These are phyloP conservation scores for Leccinellum albellum DNA, from an alignment of 768 basidiomycete genomes.

Conservation along the genomic window DNA sequence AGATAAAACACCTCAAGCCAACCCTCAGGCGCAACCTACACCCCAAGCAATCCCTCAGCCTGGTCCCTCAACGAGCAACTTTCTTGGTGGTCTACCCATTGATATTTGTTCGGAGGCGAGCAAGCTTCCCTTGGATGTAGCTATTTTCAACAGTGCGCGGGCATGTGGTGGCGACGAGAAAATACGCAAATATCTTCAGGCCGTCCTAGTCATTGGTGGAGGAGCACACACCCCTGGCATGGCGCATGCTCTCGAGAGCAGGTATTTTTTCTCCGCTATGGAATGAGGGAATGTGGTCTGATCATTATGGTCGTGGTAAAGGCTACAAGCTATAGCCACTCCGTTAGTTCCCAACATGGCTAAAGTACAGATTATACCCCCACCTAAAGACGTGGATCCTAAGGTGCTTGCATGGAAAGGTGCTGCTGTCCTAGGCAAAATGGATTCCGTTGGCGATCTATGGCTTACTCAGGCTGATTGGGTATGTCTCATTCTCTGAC, in stretches of 20 bases:
- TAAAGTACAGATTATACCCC: conserved; percentile 88
- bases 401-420: conserved; percentile 94
- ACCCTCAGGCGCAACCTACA: conserved; percentile 25
- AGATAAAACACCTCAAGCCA: conserved; percentile 28
- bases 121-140: conserved; percentile 88
- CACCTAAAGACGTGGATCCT: conserved; percentile 90
- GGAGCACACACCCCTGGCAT: conserved; percentile 77
- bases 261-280: conserved; percentile 39
- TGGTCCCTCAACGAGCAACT: conserved; percentile 28
- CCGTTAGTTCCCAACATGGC: conserved; percentile 81
- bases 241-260: conserved; percentile 82
- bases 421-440: conserved; percentile 82
- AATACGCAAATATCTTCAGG: conserved; percentile 83
- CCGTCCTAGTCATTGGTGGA: conserved; percentile 85
- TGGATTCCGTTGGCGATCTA: conserved; percentile 85
- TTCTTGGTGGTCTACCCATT: conserved; percentile 49
- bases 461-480: conserved; percentile 89
- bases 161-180: conserved; percentile 86
- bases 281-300: conserved; percentile 1
- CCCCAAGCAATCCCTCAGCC: conserved; percentile 14
- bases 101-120: conserved; percentile 83
- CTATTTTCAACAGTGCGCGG: conserved; percentile 88
- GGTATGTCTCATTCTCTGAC: conserved; percentile 44
- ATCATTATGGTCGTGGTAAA: conserved; percentile 1
- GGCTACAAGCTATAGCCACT: conserved; percentile 79